phyloP scores from a whole-genome alignment of 805 yeast genomes.

The Tetrapisispora phaffii region DNA sequence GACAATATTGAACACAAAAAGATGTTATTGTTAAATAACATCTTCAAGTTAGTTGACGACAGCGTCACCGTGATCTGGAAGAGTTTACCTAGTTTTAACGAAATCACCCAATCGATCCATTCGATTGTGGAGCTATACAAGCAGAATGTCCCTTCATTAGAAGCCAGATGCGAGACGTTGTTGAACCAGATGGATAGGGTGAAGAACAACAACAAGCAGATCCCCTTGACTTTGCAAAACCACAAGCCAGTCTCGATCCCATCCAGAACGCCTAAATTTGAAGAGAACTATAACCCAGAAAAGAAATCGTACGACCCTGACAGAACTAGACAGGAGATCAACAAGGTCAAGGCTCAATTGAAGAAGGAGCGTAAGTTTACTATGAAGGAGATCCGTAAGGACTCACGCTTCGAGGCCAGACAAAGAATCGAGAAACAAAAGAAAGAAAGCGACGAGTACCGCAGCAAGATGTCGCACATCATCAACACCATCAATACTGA shows the following conservation, averaged over 20 bases:
- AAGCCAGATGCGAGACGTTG: slow-evolving; percentile 1
- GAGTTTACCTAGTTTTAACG: slow-evolving; percentile 52
- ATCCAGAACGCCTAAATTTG: slow-evolving; percentile 81
- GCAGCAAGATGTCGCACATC: slow-evolving; percentile 79
- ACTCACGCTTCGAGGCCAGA: slow-evolving; percentile 76
- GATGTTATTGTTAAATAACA: slow-evolving; percentile 15
- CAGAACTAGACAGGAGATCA: slow-evolving; percentile 68
- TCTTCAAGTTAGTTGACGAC: slow-evolving; percentile 25
- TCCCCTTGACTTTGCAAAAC: slow-evolving; percentile 69
- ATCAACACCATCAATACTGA: slow-evolving; percentile 81
- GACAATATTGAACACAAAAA: slow-evolving; percentile 22
- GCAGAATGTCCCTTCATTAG: slow-evolving; percentile 30
- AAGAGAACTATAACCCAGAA: slow-evolving; percentile 93
- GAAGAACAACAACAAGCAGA: slow-evolving; percentile 42
- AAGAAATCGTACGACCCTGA: slow-evolving; percentile 84
- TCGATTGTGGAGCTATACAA: slow-evolving; percentile 34
- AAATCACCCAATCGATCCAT: slow-evolving; percentile 43
- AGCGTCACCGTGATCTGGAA: slow-evolving; percentile 41
- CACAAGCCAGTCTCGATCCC: slow-evolving; percentile 81
- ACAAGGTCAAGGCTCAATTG: slow-evolving; percentile 71
- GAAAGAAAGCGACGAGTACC: slow-evolving; percentile 66
- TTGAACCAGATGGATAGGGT: slow-evolving; percentile 41
- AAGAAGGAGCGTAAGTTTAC: slow-evolving; percentile 88
- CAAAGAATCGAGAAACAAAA: slow-evolving; percentile 75
- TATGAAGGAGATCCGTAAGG: slow-evolving; percentile 83